Conservation (phyloP, 768 basidiomycete genomes). For the Brasilioporus rufonigricans region DNA sequence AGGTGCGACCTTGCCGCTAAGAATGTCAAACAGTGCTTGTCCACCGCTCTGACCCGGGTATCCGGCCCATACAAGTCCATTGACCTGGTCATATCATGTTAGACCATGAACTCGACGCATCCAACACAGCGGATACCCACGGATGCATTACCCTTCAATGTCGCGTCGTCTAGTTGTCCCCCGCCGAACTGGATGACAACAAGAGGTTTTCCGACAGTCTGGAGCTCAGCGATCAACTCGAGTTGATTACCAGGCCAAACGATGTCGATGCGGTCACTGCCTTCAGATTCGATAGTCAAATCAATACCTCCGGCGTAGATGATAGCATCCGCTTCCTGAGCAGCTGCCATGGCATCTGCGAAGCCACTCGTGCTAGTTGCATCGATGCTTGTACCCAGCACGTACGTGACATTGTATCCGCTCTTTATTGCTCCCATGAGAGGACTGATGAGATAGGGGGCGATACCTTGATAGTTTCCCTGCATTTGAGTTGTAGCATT, state of each 20-base stretch:
- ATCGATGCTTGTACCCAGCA: constrained; percentile 40
- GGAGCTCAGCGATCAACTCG: not conserved
- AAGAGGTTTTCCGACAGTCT: not conserved
- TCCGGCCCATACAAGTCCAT: constrained; percentile 32
- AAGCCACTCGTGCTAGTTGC: constrained; percentile 44
- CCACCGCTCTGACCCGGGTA: constrained; percentile 41
- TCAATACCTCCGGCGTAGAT: constrained; percentile 58
- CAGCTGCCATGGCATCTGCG: constrained; percentile 49
- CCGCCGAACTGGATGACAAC: constrained; percentile 51
- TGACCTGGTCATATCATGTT: constrained; percentile 29
- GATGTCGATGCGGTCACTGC: not conserved
- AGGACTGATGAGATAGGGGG: constrained; percentile 56
- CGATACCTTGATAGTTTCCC: constrained; percentile 54
- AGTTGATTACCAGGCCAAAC: not conserved
- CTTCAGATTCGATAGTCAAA: not conserved
- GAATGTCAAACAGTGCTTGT: constrained; percentile 49
- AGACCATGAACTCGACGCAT: not conserved
- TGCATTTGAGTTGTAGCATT: constrained; percentile 57
- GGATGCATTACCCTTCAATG: constrained; percentile 41
- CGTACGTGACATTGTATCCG: constrained; percentile 46
- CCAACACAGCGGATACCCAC: constrained; percentile 25
- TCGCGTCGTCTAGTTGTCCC: constrained; percentile 51
- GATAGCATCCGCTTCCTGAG: constrained; percentile 46
- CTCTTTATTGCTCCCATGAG: constrained; percentile 46
- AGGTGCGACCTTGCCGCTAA: constrained; percentile 50